Evolutionary conservation across 148 eudicot genomes (phyloP), one percentile per base, ranked within the genome.

Genomic region (Heliosperma pusillum): DNA sequence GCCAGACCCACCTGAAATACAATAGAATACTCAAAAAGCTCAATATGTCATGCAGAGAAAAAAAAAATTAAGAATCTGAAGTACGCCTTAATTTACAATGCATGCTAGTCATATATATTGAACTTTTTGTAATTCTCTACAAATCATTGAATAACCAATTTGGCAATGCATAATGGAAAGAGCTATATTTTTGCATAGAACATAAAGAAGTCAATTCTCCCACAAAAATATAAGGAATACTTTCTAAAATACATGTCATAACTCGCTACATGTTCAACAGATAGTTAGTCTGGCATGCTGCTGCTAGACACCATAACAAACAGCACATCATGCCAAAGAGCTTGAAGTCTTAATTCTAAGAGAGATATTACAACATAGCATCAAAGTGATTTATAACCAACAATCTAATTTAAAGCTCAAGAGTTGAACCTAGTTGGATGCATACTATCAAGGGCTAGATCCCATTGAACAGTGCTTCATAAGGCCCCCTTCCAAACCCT

Each of bases 1-100:
- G 62, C 85, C 85, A 16, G 85, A 79, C 20, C 85, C 85, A 69
- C 85, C 85, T 83, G 78, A 69, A 60, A 36, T 62, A 61, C 4
- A 33, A 7, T 33, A 69, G 68, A 60, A 26, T 40, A 9, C 7
- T 5, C 7, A 13, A n/a, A 21, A 20, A 58, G 20, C 50, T 30
- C 47, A 33, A 72, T 26, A 30, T 59, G 50, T 2, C 64, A 57
- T 11, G 2, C 52, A 70, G 0, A 57, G 66, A 19, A 21, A 59
- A 60, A 19, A 36, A 36, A 36, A 36, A 36, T 36, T 36, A 36
- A 36, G 42, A 36, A 36, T 36, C 42, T 36, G 42, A 21, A 36
- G 27, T 40, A 29, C 12, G 22, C 21, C 19, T 72, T 29, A 22
- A 17, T 57, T 57, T 29, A 57, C 26, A 19, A 19, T 22, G 6